Base-by-base conservation (phyloP, 148 eudicot species). In the Talinum fruticosum region DNA sequence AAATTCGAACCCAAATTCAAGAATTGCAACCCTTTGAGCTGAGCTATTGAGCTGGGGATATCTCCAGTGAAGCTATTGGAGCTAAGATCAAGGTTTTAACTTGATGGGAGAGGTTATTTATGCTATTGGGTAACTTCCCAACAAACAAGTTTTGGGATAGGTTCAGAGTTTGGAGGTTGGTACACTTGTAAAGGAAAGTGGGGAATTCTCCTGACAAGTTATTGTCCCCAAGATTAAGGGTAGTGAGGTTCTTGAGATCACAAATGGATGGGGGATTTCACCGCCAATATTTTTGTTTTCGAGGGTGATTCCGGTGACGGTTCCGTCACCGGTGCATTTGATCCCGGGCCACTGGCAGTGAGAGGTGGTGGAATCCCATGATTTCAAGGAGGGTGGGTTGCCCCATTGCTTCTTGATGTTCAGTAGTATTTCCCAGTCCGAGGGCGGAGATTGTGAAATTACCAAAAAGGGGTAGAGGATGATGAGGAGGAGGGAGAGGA, bases 291-390 rank as follows among this genome's bases (percentile, higher is more conserved):
- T 70, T 26, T 70, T 65, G 57, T 71, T 70, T 0, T 0, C 28
- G 66, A 90, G 79, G 28, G 26, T 13, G 66, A 88, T 62, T 28
- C 79, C 87, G 28, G 88, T 84, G 84, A 91, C 87, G 10, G 77
- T 16, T 69, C 71, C 79, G 70, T 28, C 21, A 18, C 8, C 57
- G 53, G 53, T 21, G 87, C 99, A 91, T 2, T 12, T 23, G 68
- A 95, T 81, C 29, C 86, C 96, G 24, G 69, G 82, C 97, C 97
- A 95, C 10, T 38, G 47, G 74, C 99, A 95, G 30, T 85, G 88
- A 0, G 89, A 69, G n/a, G 86, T 82, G 47, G 90, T 66, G 57
- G 84, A 15, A 73, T 74, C 80, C 97, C 99, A 95, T 18, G 84
- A 54, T 16, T 76, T 16, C 23, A 87, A 70, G 26, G 82, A 44